A percentile compares a stretch with the other conserved stretches of the same genome.
These are phyloP conservation scores for Candida sojae DNA, from an alignment of 1,139 yeast species.

Conservation along the genomic window DNA sequence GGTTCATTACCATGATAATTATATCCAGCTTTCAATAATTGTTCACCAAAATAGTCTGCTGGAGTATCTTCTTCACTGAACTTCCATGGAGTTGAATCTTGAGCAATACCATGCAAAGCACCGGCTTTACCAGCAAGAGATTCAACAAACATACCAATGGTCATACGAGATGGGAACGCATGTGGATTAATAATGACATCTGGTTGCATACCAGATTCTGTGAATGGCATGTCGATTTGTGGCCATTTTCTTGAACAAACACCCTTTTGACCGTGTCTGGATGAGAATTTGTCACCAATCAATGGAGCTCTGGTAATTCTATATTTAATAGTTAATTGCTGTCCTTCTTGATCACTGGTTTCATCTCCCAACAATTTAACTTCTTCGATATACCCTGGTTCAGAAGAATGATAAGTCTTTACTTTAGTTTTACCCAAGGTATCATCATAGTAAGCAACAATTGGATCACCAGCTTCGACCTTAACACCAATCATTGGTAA, in stretches of 20 bases:
- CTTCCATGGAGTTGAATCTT: slow-evolving; percentile 96
- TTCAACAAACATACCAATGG: slow-evolving; percentile 99
- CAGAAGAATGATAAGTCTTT: slow-evolving; percentile 90
- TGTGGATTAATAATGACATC: slow-evolving; percentile 98
- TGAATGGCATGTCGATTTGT: slow-evolving; percentile 92
- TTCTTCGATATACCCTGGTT: slow-evolving; percentile 94
- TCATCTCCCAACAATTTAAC: slow-evolving; percentile 92
- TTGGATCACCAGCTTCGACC: slow-evolving; percentile 95
- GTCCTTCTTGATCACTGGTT: slow-evolving; percentile 68
- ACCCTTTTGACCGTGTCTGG: slow-evolving; percentile 99
- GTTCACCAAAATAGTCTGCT: slow-evolving; percentile 96
- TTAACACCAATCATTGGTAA: slow-evolving; percentile 86
- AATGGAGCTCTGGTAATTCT: slow-evolving; percentile 90
- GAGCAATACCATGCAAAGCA: slow-evolving; percentile 96
- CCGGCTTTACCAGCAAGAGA: slow-evolving; percentile 98
- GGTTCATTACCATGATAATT: slow-evolving; percentile 99
- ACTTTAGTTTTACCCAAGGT: slow-evolving; percentile 88
- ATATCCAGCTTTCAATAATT: slow-evolving; percentile 82
- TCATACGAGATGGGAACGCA: slow-evolving; percentile 99
- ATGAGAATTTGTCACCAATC: slow-evolving; percentile 97
- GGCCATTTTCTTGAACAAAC: slow-evolving; percentile 99
- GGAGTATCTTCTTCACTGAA: slow-evolving; percentile 93
- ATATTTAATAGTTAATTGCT: slow-evolving; percentile 82
- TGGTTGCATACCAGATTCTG: slow-evolving; percentile 94
- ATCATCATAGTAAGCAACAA: slow-evolving; percentile 91